Evolutionary conservation across 2,329 filamentous ascomycete genomes (phyloP), one percentile per base, ranked within the genome.

Genomic region (Venturia aucupariae): DNA sequence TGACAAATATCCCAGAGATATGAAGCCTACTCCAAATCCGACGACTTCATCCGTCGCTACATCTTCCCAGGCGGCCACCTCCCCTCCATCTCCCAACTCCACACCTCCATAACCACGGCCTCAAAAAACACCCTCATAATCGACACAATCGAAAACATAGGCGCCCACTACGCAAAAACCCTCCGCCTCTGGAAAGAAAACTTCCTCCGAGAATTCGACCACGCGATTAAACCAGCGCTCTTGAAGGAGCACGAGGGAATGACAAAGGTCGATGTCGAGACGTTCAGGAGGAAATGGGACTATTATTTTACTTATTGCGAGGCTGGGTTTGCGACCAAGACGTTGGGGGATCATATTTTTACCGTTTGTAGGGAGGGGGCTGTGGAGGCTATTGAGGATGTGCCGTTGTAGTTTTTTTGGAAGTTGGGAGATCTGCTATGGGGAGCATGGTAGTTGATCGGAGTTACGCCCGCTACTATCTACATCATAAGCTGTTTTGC

Each of bases 51-150:
- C 71, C 83, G 87, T 65, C 85, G 86, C 67, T 90, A 91, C 74
- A 90, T 91, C 64, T 91, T 92, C 74, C 89, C 88, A 0, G 88
- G 88, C n/a, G 89, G 88, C 0, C 87, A 90, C 70, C 76, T 91
- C 71, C 70, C 90, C 77, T 51, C 91, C 83, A 65, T 88, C 76
- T 68, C 85, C 80, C 70, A 97, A 78, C 66, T 86, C 75, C n/a
- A 87, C 75, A 70, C 84, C 82, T 72, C 86, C 41, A 86, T 91
- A 67, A 82, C 80, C 48, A 78, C 78, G 32, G 85, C 85, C 41
- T 87, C 86, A 0, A 74, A 79, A 11, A 84, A 85, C 0, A 82
- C 82, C 0, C 77, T 91, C 7, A 81, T 90, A 15, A 81, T 90
- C 0, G 86, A 90, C 68, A 80, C 75, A 15, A 77, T 90, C 48